Percentiles rank a stretch among this genome's conserved stretches.
phyloP scores from a whole-genome alignment of 257 asterid genomes.

The Solanum chilense region DNA sequence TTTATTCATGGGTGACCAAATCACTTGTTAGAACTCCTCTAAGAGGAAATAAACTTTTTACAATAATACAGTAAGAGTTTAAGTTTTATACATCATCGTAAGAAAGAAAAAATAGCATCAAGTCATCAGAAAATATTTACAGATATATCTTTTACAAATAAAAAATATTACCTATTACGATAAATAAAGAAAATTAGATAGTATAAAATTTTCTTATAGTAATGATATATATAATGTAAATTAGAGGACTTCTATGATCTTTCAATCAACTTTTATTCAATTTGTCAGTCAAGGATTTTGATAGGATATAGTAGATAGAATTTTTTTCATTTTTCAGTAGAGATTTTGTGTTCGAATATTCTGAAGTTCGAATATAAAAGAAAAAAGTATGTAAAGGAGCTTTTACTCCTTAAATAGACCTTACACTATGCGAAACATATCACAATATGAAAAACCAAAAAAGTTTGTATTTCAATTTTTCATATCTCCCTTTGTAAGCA shows the following conservation, averaged over 20 bases:
- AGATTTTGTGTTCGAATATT: background rate
- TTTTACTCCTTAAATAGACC: background rate
- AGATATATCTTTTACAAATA: background rate
- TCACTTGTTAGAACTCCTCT: conserved; percentile 12
- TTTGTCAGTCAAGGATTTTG: background rate
- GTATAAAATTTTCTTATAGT: background rate
- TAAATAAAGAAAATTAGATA: background rate
- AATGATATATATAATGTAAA: background rate
- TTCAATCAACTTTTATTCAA: background rate
- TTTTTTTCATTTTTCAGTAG: background rate
- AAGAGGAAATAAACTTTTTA: conserved; percentile 6
- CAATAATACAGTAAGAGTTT: background rate
- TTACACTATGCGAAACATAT: background rate
- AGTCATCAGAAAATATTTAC: background rate
- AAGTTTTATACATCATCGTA: background rate
- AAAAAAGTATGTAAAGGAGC: background rate
- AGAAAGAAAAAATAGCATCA: background rate
- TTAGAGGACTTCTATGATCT: no score
- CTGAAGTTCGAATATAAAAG: background rate
- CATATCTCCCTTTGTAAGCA: conserved; percentile 7
- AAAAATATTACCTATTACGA: background rate
- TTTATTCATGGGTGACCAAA: conserved; percentile 8
- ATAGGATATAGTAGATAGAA: background rate
- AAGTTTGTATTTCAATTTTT: background rate
- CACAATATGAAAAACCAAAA: background rate